Conservation (phyloP, 2,329 filamentous ascomycete genomes). For the Amesomyces nigricolor region DNA sequence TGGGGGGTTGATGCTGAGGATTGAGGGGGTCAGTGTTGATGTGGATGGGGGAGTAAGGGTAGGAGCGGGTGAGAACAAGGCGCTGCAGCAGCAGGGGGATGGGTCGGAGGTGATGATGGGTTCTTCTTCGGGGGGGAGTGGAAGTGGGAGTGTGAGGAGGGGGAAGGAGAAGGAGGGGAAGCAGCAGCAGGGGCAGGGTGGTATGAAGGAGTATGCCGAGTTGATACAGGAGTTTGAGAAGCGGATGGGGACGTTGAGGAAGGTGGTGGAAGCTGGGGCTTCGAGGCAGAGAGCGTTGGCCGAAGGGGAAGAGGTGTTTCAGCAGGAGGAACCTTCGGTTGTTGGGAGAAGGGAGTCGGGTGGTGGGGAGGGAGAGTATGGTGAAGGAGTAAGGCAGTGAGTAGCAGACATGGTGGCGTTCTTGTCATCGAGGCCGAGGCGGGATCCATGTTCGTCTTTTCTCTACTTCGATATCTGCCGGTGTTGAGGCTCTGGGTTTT, state of each 20-base stretch:
- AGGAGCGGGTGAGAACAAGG: too few species aligned
- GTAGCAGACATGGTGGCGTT: too few species aligned
- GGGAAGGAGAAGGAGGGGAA: slow-evolving; percentile 19
- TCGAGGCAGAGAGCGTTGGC: slow-evolving; percentile 33
- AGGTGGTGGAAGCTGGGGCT: slow-evolving; percentile 48
- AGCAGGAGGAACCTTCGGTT: too few species aligned
- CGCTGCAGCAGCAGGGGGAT: slow-evolving; percentile 25
- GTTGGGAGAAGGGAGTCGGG: too few species aligned
- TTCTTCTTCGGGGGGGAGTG: slow-evolving; percentile 29
- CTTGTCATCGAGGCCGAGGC: too few species aligned
- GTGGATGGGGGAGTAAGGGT: slow-evolving; percentile 26
- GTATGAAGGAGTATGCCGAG: slow-evolving; percentile 42
- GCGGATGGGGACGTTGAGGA: slow-evolving; percentile 50
- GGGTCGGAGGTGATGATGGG: slow-evolving; percentile 10
- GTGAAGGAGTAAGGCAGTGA: too few species aligned
- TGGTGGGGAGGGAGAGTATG: too few species aligned
- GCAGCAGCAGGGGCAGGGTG: slow-evolving; percentile 27
- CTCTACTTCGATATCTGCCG: too few species aligned
- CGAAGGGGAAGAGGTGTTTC: background rate
- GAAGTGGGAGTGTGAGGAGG: background rate
- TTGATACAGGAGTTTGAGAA: slow-evolving; percentile 54
- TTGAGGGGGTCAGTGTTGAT: slow-evolving; percentile 47
- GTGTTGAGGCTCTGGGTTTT: too few species aligned
- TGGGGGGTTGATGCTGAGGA: slow-evolving; percentile 50
- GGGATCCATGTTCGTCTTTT: too few species aligned